Percentiles rank a stretch among this genome's conserved stretches.
Evolutionary conservation across 768 basidiomycete genomes (phyloP).

Genomic region (Mrakia frigida): DNA sequence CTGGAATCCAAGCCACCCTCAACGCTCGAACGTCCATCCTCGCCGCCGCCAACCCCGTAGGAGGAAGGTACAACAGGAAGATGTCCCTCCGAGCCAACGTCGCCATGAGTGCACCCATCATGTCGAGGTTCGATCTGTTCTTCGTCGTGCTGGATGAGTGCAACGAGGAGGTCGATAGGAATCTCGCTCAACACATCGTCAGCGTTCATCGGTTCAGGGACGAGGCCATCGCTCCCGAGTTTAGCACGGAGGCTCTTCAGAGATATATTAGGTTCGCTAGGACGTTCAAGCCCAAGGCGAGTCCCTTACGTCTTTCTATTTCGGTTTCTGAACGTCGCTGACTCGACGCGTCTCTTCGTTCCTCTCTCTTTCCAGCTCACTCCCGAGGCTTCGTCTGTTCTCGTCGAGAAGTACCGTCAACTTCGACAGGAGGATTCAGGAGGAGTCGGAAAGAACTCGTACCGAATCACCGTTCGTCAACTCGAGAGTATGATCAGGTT

Average conservation of each 20-base stretch:
- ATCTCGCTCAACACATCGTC: constrained; percentile 94
- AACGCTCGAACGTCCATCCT: constrained; percentile 97
- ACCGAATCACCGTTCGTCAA: constrained; percentile 95
- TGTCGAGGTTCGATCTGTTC: constrained; percentile 97
- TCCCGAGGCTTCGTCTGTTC: constrained; percentile 80
- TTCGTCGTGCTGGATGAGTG: constrained; percentile 98
- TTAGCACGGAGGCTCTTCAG: constrained; percentile 92
- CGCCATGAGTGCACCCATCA: constrained; percentile 96
- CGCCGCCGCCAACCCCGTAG: constrained; percentile 96
- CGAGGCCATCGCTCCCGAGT: constrained; percentile 91
- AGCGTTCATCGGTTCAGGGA: constrained; percentile 95
- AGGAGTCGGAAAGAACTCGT: constrained; percentile 82
- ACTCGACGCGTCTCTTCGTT: constrained; percentile 2
- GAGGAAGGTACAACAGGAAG: constrained; percentile 93
- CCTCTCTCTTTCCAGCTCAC: constrained; percentile 61
- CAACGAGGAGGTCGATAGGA: constrained; percentile 82
- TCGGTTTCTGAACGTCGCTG: not conserved
- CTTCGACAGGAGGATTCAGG: constrained; percentile 87
- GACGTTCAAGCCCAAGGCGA: constrained; percentile 94
- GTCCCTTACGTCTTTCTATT: constrained; percentile 26
- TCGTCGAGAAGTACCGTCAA: constrained; percentile 91
- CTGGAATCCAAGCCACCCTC: constrained; percentile 95
- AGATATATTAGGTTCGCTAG: constrained; percentile 94
- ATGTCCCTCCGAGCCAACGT: constrained; percentile 85
- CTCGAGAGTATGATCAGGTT: constrained; percentile 97